phyloP scores from a whole-genome alignment of 768 basidiomycete genomes.

The Boletus sp. region DNA sequence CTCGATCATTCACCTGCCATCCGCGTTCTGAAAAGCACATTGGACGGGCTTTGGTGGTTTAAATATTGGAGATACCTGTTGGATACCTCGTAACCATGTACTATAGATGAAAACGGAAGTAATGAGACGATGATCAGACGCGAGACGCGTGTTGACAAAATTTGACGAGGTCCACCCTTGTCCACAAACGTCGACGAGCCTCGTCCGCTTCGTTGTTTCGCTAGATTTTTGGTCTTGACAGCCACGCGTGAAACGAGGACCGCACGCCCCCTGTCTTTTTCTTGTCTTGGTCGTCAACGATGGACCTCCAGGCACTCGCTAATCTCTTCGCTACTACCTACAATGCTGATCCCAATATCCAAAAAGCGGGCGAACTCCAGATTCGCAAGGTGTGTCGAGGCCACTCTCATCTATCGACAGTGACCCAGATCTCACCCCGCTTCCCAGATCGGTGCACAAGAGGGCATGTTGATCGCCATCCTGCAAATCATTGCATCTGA shows the following conservation, averaged over 20 bases:
- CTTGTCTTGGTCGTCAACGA: slow-evolving; percentile 25
- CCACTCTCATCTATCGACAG: not conserved
- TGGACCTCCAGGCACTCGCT: slow-evolving; percentile 77
- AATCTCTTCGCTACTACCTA: slow-evolving; percentile 79
- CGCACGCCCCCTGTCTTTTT: not conserved
- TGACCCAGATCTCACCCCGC: slow-evolving; percentile 1
- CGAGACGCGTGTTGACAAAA: slow-evolving; percentile 21
- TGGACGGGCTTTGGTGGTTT: no score
- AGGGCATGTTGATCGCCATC: slow-evolving; percentile 81
- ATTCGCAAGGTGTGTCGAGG: slow-evolving; percentile 67
- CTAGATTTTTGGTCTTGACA: not conserved
- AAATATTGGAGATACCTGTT: no score
- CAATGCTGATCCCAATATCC: slow-evolving; percentile 82
- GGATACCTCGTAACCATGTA: no score
- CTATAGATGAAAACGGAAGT: slow-evolving; percentile 6
- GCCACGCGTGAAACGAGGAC: slow-evolving; percentile 2
- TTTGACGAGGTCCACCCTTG: slow-evolving; percentile 6
- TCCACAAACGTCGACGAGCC: slow-evolving; percentile 14
- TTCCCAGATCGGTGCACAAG: slow-evolving; percentile 69
- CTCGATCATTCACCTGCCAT: no score
- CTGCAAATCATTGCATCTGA: slow-evolving; percentile 83
- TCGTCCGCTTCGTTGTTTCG: not conserved
- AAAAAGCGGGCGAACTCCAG: slow-evolving; percentile 82
- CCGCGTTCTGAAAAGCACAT: no score
- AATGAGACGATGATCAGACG: slow-evolving; percentile 13